Conservation (phyloP, 768 basidiomycete species). For the Boletus reticulatus region DNA sequence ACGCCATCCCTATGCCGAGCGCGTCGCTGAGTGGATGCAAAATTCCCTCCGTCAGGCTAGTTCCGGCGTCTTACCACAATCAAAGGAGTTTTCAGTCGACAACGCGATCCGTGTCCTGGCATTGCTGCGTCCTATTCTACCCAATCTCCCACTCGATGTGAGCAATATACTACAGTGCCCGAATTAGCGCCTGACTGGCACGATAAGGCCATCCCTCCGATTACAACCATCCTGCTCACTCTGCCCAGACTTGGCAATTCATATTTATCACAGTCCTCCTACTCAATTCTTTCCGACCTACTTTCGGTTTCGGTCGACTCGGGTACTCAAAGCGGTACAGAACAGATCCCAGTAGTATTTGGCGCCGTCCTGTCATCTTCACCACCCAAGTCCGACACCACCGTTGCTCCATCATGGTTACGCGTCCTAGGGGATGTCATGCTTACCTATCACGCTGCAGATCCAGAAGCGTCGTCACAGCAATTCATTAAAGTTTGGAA, state of each 20-base stretch:
- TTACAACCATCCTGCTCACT: conserved; percentile 69
- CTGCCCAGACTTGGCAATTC: conserved; percentile 87
- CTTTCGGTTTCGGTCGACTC: conserved; percentile 56
- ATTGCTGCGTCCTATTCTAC: conserved; percentile 61
- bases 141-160: conserved; percentile 66
- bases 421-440: conserved; percentile 71
- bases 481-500: conserved; percentile 72
- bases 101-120: conserved; percentile 76
- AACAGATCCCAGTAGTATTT: conserved; percentile 61
- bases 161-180: conserved; percentile 30
- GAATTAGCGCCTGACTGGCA: conserved; percentile 12
- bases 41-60: conserved; percentile 63
- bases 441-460: conserved; percentile 55
- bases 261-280: conserved; percentile 86
- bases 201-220: conserved; percentile 64
- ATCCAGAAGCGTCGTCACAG: conserved; percentile 47
- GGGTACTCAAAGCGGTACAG: conserved; percentile 45
- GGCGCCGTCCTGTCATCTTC: conserved; percentile 65
- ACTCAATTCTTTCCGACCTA: conserved; percentile 81
- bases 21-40: conserved; percentile 78
- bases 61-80: conserved; percentile 57
- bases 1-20: conserved; percentile 82
- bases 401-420: conserved; percentile 76
- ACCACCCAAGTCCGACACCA: conserved; percentile 66
- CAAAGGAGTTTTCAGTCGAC: conserved; percentile 62